Evolutionary conservation across 306 rosid species (phyloP), one percentile per base, ranked within the genome.

Genomic region (Medicago lupulina): DNA sequence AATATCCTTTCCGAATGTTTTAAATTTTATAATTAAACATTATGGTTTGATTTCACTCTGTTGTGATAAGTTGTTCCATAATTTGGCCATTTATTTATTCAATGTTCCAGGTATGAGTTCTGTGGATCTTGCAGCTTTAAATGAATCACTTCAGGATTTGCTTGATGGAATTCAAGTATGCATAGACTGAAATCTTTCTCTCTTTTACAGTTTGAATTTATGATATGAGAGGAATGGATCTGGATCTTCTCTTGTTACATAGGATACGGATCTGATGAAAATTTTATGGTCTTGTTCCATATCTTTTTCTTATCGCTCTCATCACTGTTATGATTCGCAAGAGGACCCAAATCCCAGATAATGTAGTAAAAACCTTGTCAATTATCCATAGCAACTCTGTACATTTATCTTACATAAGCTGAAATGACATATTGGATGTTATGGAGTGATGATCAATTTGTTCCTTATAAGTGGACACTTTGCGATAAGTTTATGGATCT

Each of bases 141-240:
- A 95, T 82, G 93, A 81, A 84, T 75, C 89, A 76, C 97, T 95
- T 76, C 97, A 88, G 85, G 96, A 90, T 79, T 86, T 95, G 88
- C 99, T 92, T 25, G 96, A 92, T 84, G 99, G 99, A 71, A 85
- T 95, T 74, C 96, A 95, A 84, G 99, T 92, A 87, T 77, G 83
- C 43, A 8, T 71, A 59, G 53, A 67, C 38, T 75, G 36, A 54
- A 38, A 76, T 74, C 76, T 40, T 31, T 55, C 59, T 61, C 55
- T 36, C 50, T 69, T 5, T 64, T 13, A 19, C 25, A 19, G 61
- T 34, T 31, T 49, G 46, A 9, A 78, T 73, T 63, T 75, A 14
- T 59, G 77, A 63, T 63, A 40, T 62, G 58, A 74, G 51, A 79
- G 38, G 71, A 68, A 69, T 25, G 44, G 51, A 70, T 66, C 63